These are phyloP conservation scores for Cordyceps pruinosa DNA, from an alignment of 2,329 filamentous ascomycete species.

Conservation along the genomic window DNA sequence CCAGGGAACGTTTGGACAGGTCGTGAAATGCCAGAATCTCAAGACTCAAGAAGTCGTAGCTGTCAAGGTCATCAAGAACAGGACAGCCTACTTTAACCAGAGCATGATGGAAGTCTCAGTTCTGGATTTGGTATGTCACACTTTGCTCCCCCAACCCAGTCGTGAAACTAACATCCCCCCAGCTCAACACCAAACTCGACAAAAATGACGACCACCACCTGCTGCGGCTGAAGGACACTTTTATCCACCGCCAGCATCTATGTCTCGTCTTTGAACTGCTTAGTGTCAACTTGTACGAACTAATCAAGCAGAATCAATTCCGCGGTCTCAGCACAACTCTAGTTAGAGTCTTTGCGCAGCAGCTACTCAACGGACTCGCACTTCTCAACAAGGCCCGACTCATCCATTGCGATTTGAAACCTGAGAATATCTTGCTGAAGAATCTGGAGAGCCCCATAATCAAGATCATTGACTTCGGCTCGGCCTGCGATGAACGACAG, in stretches of 20 bases:
- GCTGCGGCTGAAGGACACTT: slow-evolving; percentile 89
- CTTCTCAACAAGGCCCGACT: slow-evolving; percentile 91
- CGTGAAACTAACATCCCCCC: slow-evolving; percentile 10
- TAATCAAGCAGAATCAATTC: slow-evolving; percentile 99
- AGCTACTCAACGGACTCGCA: slow-evolving; percentile 85
- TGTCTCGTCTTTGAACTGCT: slow-evolving; percentile 94
- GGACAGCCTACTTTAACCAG: slow-evolving; percentile 98
- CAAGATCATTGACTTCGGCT: slow-evolving; percentile 99
- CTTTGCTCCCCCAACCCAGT: not conserved
- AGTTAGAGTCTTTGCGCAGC: slow-evolving; percentile 94
- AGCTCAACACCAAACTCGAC: slow-evolving; percentile 97
- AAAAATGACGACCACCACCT: slow-evolving; percentile 99
- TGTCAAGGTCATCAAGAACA: slow-evolving; percentile 98
- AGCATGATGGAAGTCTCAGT: slow-evolving; percentile 99
- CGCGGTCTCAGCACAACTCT: slow-evolving; percentile 92
- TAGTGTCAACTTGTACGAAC: slow-evolving; percentile 94
- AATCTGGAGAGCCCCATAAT: slow-evolving; percentile 98
- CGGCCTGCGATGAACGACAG: slow-evolving; percentile 94
- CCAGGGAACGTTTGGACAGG: slow-evolving; percentile 96
- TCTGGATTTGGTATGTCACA: slow-evolving; percentile 69
- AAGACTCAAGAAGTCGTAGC: slow-evolving; percentile 98
- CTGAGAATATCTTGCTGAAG: slow-evolving; percentile 94
- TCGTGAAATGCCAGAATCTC: slow-evolving; percentile 97
- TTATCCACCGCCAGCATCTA: slow-evolving; percentile 94
- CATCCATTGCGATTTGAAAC: slow-evolving; percentile 97